These are phyloP conservation scores for Adiantum capillusveneris DNA, from an alignment of 75 land plant genomes.

Conservation along the genomic window DNA sequence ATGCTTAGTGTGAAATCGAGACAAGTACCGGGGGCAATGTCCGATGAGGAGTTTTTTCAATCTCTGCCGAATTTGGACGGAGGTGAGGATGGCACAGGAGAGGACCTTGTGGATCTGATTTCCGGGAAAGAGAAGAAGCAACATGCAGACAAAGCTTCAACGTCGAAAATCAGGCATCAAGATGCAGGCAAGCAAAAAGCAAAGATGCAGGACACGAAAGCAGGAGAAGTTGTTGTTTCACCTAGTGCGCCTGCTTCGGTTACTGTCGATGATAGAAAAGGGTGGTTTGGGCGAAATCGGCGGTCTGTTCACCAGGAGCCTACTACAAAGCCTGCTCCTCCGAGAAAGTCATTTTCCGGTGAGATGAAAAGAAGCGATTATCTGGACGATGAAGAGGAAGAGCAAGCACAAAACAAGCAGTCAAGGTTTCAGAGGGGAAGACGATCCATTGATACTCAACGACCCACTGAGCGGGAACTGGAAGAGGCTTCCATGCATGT, in stretches of 20 bases:
- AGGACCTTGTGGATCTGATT: constrained; percentile 27
- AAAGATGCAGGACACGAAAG: neutral
- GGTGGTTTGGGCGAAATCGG: constrained; percentile 80
- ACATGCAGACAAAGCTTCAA: constrained; percentile 30
- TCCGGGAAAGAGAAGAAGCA: constrained; percentile 44
- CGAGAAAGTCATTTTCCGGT: constrained; percentile 53
- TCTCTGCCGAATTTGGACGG: neutral
- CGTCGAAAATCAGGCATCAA: constrained; percentile 21
- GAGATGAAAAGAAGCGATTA: constrained; percentile 63
- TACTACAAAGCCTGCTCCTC: constrained; percentile 44
- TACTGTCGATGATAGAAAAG: constrained; percentile 53
- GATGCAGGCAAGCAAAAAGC: constrained; percentile 14
- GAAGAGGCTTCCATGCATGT: too few species aligned
- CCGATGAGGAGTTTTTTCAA: constrained; percentile 32
- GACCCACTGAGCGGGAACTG: too few species aligned
- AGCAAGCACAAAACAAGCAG: too few species aligned
- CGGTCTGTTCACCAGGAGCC: constrained; percentile 45
- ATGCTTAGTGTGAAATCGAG: constrained; percentile 43
- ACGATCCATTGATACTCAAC: constrained; percentile 26
- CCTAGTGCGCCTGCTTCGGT: neutral
- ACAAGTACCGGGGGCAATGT: constrained; percentile 40
- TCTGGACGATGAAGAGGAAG: too few species aligned
- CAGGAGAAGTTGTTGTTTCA: neutral
- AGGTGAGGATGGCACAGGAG: constrained; percentile 10
- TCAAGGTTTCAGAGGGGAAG: too few species aligned